Conservation (phyloP, 306 rosid genomes). For the Begonia fuchsioides region DNA sequence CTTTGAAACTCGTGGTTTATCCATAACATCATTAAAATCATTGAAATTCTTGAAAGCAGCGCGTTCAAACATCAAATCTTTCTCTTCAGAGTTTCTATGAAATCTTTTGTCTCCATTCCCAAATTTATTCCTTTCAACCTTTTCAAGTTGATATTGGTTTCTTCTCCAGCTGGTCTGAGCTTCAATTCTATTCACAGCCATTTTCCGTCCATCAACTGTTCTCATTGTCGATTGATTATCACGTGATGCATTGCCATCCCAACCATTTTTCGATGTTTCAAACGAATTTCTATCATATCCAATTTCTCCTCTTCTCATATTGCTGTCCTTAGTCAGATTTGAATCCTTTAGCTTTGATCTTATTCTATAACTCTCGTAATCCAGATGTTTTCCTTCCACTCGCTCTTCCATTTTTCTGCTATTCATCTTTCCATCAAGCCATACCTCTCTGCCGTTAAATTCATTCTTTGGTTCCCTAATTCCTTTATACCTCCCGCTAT, state of each 20-base stretch:
- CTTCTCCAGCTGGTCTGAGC: constrained; percentile 11
- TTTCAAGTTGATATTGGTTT: constrained; percentile 17
- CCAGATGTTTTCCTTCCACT: constrained; percentile 13
- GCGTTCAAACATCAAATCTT: constrained; percentile 42
- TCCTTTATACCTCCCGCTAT: constrained; percentile 10
- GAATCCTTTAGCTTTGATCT: constrained; percentile 15
- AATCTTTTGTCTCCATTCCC: constrained; percentile 19
- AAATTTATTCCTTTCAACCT: constrained; percentile 12
- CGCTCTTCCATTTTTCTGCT: constrained; percentile 13
- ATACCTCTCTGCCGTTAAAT: constrained; percentile 14
- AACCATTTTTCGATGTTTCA: constrained; percentile 6
- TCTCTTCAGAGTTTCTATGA: constrained; percentile 17
- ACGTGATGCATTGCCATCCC: too few species aligned
- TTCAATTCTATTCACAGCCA: constrained; percentile 9
- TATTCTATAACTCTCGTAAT: constrained; percentile 12
- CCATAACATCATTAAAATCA: constrained; percentile 27
- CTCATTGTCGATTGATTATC: constrained; percentile 15
- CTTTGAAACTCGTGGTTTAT: constrained; percentile 42
- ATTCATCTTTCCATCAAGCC: constrained; percentile 13
- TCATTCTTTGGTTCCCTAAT: constrained; percentile 15
- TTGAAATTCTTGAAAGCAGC: constrained; percentile 61
- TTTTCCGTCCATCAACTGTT: constrained; percentile 12
- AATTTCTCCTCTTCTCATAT: constrained; percentile 1
- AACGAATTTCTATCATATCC: constrained; percentile 14
- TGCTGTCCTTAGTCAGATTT: background rate